These are phyloP conservation scores for Cylindrotheca fusiformis DNA, from an alignment of 108 stramenopile species.

Conservation along the genomic window DNA sequence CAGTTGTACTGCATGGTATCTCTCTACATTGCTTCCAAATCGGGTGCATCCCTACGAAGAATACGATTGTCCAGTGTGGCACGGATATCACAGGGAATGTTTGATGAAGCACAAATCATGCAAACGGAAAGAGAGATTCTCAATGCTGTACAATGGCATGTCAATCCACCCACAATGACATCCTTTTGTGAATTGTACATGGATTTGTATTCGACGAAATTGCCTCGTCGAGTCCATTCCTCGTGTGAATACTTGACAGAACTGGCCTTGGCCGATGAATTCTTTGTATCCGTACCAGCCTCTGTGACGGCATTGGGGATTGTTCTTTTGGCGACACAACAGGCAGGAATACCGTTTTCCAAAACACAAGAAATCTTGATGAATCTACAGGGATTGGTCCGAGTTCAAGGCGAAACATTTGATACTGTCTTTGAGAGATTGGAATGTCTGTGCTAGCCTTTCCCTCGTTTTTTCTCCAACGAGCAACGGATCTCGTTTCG, in stretches of 20 bases:
- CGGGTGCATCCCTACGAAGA: slow-evolving; percentile 20
- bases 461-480: too few species aligned
- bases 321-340: slow-evolving; percentile 14
- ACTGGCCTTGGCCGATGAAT: slow-evolving; percentile 13
- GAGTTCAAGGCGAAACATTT: slow-evolving; percentile 11
- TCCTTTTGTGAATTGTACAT: slow-evolving; percentile 27
- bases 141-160: slow-evolving; percentile 44
- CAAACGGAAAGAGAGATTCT: slow-evolving; percentile 56
- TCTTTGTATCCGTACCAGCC: slow-evolving; percentile 12
- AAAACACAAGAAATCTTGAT: slow-evolving; percentile 5
- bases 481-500: too few species aligned
- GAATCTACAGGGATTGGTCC: slow-evolving; percentile 17
- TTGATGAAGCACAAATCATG: slow-evolving; percentile 44
- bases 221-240: not conserved
- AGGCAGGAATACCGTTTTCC: slow-evolving; percentile 6
- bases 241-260: slow-evolving; percentile 13
- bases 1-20: slow-evolving; percentile 74
- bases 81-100: slow-evolving; percentile 58
- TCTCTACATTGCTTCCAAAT: slow-evolving; percentile 70
- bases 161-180: slow-evolving; percentile 50
- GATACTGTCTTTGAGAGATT: slow-evolving; percentile 17
- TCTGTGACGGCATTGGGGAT: slow-evolving; percentile 17
- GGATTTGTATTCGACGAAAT: slow-evolving; percentile 6
- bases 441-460: slow-evolving; percentile 9
- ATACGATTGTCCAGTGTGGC: slow-evolving; percentile 31